Evolutionary conservation across 495 filamentous ascomycete genomes (phyloP).

Genomic region (Ascobolus immersus): DNA sequence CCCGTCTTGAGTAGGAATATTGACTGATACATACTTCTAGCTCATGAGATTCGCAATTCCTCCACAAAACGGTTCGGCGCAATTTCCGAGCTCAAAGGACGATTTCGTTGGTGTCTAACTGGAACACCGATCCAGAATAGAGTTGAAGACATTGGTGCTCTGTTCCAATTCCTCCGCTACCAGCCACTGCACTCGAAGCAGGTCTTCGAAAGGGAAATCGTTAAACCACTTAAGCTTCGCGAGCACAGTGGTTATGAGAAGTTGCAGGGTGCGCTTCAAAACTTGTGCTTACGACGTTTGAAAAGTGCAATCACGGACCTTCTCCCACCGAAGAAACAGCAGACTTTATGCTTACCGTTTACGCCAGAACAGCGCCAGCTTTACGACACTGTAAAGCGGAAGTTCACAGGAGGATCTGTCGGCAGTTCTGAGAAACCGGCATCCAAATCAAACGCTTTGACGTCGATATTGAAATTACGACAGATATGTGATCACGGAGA

Average conservation of each 20-base stretch:
- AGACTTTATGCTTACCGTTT: constrained; percentile 5
- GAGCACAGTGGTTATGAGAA: constrained; percentile 4
- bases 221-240: constrained; percentile 5
- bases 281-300: constrained; percentile 5
- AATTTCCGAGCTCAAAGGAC: constrained; percentile 4
- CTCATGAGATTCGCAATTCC: neutral
- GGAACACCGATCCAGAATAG: constrained; percentile 18
- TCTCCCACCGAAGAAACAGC: neutral
- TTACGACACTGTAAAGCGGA: neutral
- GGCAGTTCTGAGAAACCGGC: too few species aligned
- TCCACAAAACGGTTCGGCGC: constrained; percentile 4
- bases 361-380: constrained; percentile 5
- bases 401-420: constrained; percentile 4
- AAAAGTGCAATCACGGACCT: constrained; percentile 5
- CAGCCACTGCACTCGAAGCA: constrained; percentile 1
- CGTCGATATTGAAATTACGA: constrained; percentile 11
- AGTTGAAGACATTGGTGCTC: constrained; percentile 7
- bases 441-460: constrained; percentile 5
- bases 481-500: constrained; percentile 13
- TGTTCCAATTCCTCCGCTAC: constrained; percentile 8
- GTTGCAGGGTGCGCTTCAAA: constrained; percentile 12
- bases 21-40: neutral
- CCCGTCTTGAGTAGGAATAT: too few species aligned
- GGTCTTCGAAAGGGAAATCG: neutral
- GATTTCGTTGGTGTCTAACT: constrained; percentile 15